A percentile compares a stretch with the other conserved stretches of the same genome.
Evolutionary conservation across 306 rosid species (phyloP).

Genomic region (Gastrolobium bilobum): DNA sequence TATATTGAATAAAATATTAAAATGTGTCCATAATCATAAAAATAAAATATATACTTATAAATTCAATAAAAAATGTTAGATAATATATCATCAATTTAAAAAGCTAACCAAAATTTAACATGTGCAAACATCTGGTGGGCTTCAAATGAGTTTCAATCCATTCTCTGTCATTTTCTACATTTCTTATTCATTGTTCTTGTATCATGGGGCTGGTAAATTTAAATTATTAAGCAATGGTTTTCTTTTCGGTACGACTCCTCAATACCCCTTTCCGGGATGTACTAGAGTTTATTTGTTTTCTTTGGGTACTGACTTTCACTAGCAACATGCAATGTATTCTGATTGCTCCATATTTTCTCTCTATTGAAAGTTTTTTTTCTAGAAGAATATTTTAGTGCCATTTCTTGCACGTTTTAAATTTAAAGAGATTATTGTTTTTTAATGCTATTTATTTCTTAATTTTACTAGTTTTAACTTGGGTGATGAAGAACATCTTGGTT

Average conservation of each 20-base stretch:
- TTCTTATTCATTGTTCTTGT: neutral
- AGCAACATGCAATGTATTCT: slow-evolving; percentile 9
- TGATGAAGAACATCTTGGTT: slow-evolving; percentile 19
- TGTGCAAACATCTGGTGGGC: neutral
- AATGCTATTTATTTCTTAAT: slow-evolving; percentile 32
- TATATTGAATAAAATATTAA: slow-evolving; percentile 4
- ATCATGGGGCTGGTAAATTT: slow-evolving; percentile 16
- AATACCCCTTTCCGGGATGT: neutral
- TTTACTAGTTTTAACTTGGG: slow-evolving; percentile 28
- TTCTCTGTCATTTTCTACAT: slow-evolving; percentile 25
- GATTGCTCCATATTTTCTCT: neutral
- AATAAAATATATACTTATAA: neutral
- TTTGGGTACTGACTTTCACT: slow-evolving; percentile 22
- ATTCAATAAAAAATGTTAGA: neutral
- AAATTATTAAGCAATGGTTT: neutral
- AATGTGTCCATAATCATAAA: neutral
- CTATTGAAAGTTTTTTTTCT: neutral
- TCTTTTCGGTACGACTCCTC: neutral
- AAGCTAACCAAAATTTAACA: neutral
- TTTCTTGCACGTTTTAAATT: slow-evolving; percentile 32
- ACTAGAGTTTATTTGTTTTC: slow-evolving; percentile 29
- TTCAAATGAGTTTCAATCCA: neutral
- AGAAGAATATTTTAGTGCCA: slow-evolving; percentile 1
- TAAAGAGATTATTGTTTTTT: slow-evolving; percentile 8
- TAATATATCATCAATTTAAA: neutral